phyloP scores from a whole-genome alignment of 176 grass and related monocot genomes.

The Avena eriantha region DNA sequence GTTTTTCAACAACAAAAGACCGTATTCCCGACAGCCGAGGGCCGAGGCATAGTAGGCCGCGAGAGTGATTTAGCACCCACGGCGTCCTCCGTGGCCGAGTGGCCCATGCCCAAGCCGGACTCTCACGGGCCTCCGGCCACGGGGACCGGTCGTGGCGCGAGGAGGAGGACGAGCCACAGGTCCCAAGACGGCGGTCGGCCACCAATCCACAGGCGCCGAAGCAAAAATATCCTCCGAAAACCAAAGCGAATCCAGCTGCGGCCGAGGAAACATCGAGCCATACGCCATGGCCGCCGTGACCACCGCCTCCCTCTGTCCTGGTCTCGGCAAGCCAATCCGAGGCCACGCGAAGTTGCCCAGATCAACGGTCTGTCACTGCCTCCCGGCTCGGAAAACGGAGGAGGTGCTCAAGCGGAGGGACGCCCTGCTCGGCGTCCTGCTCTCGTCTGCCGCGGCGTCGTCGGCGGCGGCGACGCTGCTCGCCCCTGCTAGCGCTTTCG shows the following conservation, averaged over 20 bases:
- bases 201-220: constrained; percentile 11
- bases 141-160: background rate
- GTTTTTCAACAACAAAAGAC: too few species aligned
- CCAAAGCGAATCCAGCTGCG: background rate
- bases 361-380: constrained; percentile 19
- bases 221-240: constrained; percentile 3
- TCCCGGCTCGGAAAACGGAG: constrained; percentile 7
- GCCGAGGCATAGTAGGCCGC: background rate
- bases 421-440: constrained; percentile 53
- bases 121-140: background rate
- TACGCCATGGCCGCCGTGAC: constrained; percentile 49
- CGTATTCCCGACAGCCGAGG: background rate
- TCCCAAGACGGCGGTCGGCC: background rate
- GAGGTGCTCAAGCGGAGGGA: constrained; percentile 57
- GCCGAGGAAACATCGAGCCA: background rate
- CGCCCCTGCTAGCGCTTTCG: constrained; percentile 44
- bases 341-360: background rate
- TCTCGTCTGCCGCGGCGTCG: constrained; percentile 48
- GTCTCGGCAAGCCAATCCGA: background rate
- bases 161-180: constrained; percentile 31
- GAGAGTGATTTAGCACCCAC: background rate
- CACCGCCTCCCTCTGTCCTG: constrained; percentile 39
- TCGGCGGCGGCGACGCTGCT: constrained; percentile 40
- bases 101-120: background rate
- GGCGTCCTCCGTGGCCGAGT: background rate